These are phyloP conservation scores for Colletotrichum cereale DNA, from an alignment of 2,329 filamentous ascomycete species.

Conservation along the genomic window DNA sequence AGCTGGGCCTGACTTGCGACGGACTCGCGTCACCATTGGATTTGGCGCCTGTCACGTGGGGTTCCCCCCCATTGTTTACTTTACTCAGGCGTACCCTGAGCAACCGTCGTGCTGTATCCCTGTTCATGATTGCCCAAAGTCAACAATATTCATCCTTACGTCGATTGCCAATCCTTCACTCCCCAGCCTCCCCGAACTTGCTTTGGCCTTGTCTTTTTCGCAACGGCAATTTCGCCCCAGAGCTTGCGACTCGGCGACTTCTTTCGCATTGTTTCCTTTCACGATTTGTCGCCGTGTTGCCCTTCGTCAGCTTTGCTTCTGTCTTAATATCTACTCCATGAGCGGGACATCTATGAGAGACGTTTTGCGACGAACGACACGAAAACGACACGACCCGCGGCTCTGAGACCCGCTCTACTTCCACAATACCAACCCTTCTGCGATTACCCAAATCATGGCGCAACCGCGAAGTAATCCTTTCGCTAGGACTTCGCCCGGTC, in stretches of 20 bases:
- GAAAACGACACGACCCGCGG: constrained; percentile 18
- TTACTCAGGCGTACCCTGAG: constrained; percentile 43
- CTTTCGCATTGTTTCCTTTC: constrained; percentile 36
- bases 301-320: constrained; percentile 31
- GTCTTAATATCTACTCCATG: constrained; percentile 40
- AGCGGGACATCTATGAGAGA: constrained; percentile 30
- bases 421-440: constrained; percentile 57
- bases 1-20: constrained; percentile 29
- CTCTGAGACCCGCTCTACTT: constrained; percentile 21
- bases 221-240: constrained; percentile 19
- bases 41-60: constrained; percentile 40
- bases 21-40: constrained; percentile 36
- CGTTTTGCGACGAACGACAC: constrained; percentile 39
- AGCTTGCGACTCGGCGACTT: constrained; percentile 31
- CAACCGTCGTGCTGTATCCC: constrained; percentile 44
- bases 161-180: constrained; percentile 35
- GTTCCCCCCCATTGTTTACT: constrained; percentile 48
- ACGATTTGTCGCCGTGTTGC: constrained; percentile 23
- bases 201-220: constrained; percentile 29
- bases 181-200: constrained; percentile 38
- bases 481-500: constrained; percentile 75
- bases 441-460: constrained; percentile 66
- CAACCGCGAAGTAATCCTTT: constrained; percentile 87
- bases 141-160: constrained; percentile 41
- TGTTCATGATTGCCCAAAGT: constrained; percentile 35